These are phyloP conservation scores for Metschnikowia sp. DNA, from an alignment of 805 yeast species.

Conservation along the genomic window DNA sequence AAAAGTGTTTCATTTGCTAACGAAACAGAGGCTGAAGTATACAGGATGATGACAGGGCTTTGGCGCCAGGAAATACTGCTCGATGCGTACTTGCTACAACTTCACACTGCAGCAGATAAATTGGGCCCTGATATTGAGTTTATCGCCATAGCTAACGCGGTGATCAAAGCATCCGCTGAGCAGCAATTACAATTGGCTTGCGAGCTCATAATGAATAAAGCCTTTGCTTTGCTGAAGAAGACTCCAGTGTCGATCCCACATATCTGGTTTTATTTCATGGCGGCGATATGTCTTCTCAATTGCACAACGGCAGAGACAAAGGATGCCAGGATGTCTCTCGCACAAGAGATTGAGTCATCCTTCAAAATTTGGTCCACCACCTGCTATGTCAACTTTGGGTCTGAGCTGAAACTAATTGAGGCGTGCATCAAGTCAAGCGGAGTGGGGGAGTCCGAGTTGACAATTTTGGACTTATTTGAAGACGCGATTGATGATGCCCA, in stretches of 20 bases:
- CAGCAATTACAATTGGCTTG: constrained; percentile 20
- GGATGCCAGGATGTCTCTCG: constrained; percentile 19
- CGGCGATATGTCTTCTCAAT: constrained; percentile 18
- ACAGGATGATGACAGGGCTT: constrained; percentile 2
- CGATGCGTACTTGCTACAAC: constrained; percentile 8
- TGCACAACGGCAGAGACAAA: constrained; percentile 20
- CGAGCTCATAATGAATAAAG: constrained; percentile 12
- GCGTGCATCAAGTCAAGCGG: constrained; percentile 26
- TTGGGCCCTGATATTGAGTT: constrained; percentile 15
- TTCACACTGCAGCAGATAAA: not conserved
- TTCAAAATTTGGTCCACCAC: constrained; percentile 33
- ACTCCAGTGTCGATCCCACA: constrained; percentile 23
- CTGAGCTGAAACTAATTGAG: constrained; percentile 33
- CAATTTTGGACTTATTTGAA: constrained; percentile 43
- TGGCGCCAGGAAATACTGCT: constrained; percentile 10
- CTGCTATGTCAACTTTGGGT: constrained; percentile 36
- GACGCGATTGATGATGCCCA: constrained; percentile 41
- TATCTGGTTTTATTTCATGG: constrained; percentile 20
- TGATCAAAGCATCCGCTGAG: constrained; percentile 12
- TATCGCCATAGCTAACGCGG: constrained; percentile 13
- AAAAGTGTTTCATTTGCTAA: constrained; percentile 7
- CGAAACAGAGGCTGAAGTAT: constrained; percentile 5
- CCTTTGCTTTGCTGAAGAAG: constrained; percentile 20
- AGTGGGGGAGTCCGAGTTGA: constrained; percentile 25
- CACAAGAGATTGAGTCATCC: constrained; percentile 20